phyloP scores from a whole-genome alignment of 2,329 filamentous ascomycete species.

The Fusarium sp. region DNA sequence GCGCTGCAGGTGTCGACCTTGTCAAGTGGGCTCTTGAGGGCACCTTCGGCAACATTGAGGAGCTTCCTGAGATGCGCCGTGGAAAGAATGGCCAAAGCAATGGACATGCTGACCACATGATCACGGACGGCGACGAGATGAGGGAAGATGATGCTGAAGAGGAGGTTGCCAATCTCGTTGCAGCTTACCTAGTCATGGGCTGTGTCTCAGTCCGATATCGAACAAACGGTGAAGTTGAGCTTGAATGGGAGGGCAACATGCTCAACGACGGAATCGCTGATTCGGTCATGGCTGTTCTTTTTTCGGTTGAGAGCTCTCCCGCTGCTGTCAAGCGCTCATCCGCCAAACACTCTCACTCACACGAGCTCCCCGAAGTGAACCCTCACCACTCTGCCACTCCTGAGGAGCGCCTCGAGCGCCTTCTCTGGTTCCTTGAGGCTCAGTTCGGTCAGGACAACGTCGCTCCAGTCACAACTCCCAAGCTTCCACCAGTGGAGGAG shows the following conservation, averaged over 20 bases:
- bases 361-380: conserved; percentile 66
- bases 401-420: conserved; percentile 81
- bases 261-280: conserved; percentile 99
- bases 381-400: conserved; percentile 78
- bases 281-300: conserved; percentile 90
- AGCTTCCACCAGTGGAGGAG: conserved; percentile 58
- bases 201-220: conserved; percentile 85
- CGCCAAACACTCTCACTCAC: conserved; percentile 49
- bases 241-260: conserved; percentile 98
- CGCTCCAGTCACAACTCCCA: conserved; percentile 76
- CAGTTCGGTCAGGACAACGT: conserved; percentile 92
- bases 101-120: conserved; percentile 52
- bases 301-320: conserved; percentile 92
- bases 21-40: conserved; percentile 95
- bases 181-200: conserved; percentile 84
- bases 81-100: conserved; percentile 47
- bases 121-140: conserved; percentile 47
- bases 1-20: conserved; percentile 87
- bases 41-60: conserved; percentile 89
- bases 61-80: conserved; percentile 66
- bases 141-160: conserved; percentile 71
- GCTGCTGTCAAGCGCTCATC: conserved; percentile 84
- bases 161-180: conserved; percentile 65
- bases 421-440: conserved; percentile 96
- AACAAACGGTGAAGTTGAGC: conserved; percentile 81